Evolutionary conservation across 208 protist genomes (phyloP).

Genomic region (Crithidia brevicula): DNA sequence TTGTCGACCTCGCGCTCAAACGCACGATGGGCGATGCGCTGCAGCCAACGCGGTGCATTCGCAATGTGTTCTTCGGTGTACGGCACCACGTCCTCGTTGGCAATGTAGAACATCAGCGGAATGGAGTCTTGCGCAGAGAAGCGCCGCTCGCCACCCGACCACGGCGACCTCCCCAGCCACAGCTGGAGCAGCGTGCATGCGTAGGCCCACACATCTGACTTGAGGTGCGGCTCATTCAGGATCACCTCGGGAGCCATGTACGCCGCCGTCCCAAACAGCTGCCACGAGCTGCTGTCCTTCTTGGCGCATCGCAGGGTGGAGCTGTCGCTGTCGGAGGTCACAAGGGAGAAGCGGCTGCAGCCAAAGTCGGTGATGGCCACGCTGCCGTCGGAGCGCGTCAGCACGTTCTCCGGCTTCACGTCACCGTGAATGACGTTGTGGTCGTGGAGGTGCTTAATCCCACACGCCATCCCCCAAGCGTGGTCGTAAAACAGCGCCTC

Average conservation of each 20-base stretch:
- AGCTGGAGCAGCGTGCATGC: slow-evolving; percentile 66
- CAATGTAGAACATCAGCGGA: slow-evolving; percentile 71
- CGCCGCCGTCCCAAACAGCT: slow-evolving; percentile 56
- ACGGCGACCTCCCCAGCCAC: slow-evolving; percentile 49
- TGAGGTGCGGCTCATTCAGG: slow-evolving; percentile 43
- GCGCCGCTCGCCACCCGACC: slow-evolving; percentile 26
- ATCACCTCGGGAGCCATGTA: slow-evolving; percentile 81
- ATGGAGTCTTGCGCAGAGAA: slow-evolving; percentile 39
- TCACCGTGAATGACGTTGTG: slow-evolving; percentile 76
- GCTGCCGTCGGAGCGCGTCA: slow-evolving; percentile 69
- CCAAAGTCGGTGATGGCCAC: slow-evolving; percentile 77
- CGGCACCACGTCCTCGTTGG: slow-evolving; percentile 45
- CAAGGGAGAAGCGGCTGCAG: slow-evolving; percentile 52
- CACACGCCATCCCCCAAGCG: slow-evolving; percentile 55
- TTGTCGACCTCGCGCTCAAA: slow-evolving; percentile 51
- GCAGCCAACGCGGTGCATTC: slow-evolving; percentile 52
- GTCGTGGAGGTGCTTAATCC: slow-evolving; percentile 78
- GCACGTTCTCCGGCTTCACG: slow-evolving; percentile 78
- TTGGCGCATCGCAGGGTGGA: not conserved
- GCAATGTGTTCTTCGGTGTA: slow-evolving; percentile 43
- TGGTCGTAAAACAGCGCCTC: slow-evolving; percentile 55
- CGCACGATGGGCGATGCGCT: slow-evolving; percentile 46
- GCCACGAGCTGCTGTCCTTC: slow-evolving; percentile 15
- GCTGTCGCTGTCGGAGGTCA: slow-evolving; percentile 18
- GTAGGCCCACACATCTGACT: slow-evolving; percentile 76